A percentile compares a stretch with the other conserved stretches of the same genome.
phyloP scores from a whole-genome alignment of 257 asterid genomes.

The Henckelia pumila region DNA sequence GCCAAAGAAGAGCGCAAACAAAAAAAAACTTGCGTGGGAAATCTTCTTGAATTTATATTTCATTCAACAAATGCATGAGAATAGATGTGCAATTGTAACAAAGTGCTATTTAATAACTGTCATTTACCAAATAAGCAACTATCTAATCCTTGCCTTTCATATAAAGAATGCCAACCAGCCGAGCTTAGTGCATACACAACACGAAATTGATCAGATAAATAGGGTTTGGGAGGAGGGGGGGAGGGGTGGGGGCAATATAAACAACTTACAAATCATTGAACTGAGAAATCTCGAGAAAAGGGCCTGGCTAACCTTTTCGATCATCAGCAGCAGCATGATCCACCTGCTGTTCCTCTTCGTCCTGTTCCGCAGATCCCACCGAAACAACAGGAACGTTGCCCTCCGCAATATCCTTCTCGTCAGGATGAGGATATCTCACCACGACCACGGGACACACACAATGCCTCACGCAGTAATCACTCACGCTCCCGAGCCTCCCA shows the following conservation, averaged over 20 bases:
- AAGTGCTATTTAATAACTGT: not conserved
- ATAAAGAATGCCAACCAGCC: not conserved
- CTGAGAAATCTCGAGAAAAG: not conserved
- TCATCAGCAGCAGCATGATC: conserved; percentile 73
- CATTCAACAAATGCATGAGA: not conserved
- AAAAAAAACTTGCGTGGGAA: not conserved
- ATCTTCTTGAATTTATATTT: not conserved
- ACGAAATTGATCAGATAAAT: not conserved
- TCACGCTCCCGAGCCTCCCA: conserved; percentile 88
- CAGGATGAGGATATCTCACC: conserved; percentile 74
- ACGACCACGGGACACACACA: conserved; percentile 94
- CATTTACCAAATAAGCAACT: not conserved
- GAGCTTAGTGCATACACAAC: not conserved
- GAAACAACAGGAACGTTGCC: conserved; percentile 47
- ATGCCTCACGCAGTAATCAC: conserved; percentile 97
- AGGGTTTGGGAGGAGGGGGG: too few relatives aligned
- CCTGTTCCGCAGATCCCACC: conserved; percentile 59
- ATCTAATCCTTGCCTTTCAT: too few relatives aligned
- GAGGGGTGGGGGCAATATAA: not conserved
- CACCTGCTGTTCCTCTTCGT: conserved; percentile 66
- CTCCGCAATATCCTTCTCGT: conserved; percentile 50
- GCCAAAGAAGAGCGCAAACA: not conserved
- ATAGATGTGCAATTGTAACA: not conserved
- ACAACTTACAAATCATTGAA: not conserved
- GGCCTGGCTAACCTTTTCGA: conserved; percentile 50